Evolutionary conservation across 208 protist species (phyloP).

Genomic region (Trypanosoma vivax): DNA sequence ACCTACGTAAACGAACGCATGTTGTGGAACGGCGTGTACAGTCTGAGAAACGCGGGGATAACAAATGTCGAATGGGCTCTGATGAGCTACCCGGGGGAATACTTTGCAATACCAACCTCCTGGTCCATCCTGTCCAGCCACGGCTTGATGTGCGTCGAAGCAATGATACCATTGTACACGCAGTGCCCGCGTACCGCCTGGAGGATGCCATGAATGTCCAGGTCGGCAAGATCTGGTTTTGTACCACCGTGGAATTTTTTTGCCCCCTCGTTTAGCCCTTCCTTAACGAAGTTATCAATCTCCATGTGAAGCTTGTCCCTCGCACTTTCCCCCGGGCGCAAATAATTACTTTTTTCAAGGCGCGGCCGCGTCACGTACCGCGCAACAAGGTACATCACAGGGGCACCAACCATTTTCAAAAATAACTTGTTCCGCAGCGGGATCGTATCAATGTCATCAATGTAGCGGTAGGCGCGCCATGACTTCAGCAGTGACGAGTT

Average conservation of each 20-base stretch:
- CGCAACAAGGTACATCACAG: conserved; percentile 87
- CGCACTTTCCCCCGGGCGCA: conserved; percentile 47
- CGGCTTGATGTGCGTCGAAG: conserved; percentile 39
- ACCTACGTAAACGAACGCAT: too few species aligned
- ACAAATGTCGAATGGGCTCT: not conserved
- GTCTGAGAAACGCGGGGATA: not conserved
- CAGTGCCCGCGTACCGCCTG: conserved; percentile 79
- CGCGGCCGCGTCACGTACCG: conserved; percentile 61
- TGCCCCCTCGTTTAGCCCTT: conserved; percentile 57
- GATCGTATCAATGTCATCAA: conserved; percentile 83
- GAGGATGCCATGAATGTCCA: conserved; percentile 86
- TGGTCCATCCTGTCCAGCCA: conserved; percentile 68
- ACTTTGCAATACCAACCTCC: conserved; percentile 18
- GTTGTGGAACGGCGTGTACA: too few species aligned
- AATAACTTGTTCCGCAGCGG: conserved; percentile 84
- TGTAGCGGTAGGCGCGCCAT: conserved; percentile 84
- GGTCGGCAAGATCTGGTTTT: conserved; percentile 78
- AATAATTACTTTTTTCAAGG: conserved; percentile 59
- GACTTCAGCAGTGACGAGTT: conserved; percentile 65
- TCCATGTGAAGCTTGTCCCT: conserved; percentile 56
- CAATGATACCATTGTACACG: conserved; percentile 77
- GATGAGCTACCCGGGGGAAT: conserved; percentile 4
- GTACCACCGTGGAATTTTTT: conserved; percentile 77
- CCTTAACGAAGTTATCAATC: conserved; percentile 52
- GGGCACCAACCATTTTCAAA: conserved; percentile 82